Base-by-base conservation (phyloP, 1,284 basidiomycete genomes). In the Grifola frondosa region DNA sequence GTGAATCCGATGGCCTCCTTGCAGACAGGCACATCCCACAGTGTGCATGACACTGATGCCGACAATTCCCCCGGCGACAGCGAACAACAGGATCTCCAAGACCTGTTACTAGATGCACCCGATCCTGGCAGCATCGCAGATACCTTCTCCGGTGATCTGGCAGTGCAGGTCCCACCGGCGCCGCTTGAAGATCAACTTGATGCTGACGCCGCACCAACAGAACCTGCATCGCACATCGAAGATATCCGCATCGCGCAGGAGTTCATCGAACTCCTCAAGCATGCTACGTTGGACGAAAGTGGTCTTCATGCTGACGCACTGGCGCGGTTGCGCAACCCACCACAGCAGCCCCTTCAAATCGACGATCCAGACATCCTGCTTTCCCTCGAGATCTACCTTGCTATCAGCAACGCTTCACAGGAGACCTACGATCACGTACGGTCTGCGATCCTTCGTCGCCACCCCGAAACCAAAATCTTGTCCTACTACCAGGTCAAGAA, bases 241-340 rank as follows among this genome's bases (percentile, higher is more conserved):
- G 52, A 51, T 7, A 38, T 56, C 8, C 13, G 24, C 8, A 28
- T 29, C 10, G 20, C 35, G 4, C 46, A 43, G 30, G 30, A 28
- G 4, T 56, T 56, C 30, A 59, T 58, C 15, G 24, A 40, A 3
- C 28, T 22, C 2, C 30, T 60, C 6, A 30, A 50, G 15, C 16
- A 38, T n/a, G 55, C 55, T 11, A 42, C 56, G 11, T 46, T 58
- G 12, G 59, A 61, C 1, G 47, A 57, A 21, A 44, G 47, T 3
- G 44, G 46, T 11, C 49, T 66, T 5, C 46, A 49, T 24, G 41
- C 40, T 7, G 56, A 53, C 8, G 40, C 44, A 6, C 22, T 66
- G 4, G 19, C 57, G 0, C 57, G 53, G 2, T 53, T 71, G 4
- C 50, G 56, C 3, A 45, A 63, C 46, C 68, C 67, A 11, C 42